Conservation (phyloP, 805 yeast species). For the Cyberlindnera amylophila region DNA sequence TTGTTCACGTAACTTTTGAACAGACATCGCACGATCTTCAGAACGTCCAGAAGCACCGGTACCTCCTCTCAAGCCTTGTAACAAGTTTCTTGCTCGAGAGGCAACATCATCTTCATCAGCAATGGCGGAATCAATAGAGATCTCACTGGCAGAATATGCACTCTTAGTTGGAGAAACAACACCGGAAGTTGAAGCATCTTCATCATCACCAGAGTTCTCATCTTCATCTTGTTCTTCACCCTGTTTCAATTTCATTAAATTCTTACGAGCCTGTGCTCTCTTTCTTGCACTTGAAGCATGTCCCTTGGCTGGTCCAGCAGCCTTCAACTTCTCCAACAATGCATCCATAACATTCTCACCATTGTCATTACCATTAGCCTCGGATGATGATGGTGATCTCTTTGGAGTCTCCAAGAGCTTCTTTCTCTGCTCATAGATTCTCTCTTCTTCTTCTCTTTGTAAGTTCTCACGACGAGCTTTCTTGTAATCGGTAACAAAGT, state of each 20-base stretch:
- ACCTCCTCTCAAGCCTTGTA: slow-evolving; percentile 51
- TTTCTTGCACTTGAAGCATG: slow-evolving; percentile 80
- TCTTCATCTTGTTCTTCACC: slow-evolving; percentile 20
- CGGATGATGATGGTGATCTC: slow-evolving; percentile 28
- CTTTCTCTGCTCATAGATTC: slow-evolving; percentile 62
- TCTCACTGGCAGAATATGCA: not conserved
- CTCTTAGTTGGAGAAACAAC: slow-evolving; percentile 19
- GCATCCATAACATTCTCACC: slow-evolving; percentile 73
- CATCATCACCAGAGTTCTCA: slow-evolving; percentile 19
- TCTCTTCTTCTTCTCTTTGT: slow-evolving; percentile 63
- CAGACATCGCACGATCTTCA: slow-evolving; percentile 35
- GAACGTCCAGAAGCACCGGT: slow-evolving; percentile 21
- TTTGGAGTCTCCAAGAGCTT: slow-evolving; percentile 42
- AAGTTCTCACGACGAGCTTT: slow-evolving; percentile 63
- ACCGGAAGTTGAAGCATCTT: not conserved
- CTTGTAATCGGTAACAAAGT: slow-evolving; percentile 58
- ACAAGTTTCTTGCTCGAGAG: slow-evolving; percentile 57
- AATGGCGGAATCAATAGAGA: slow-evolving; percentile 10
- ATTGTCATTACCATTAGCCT: slow-evolving; percentile 31
- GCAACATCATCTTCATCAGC: slow-evolving; percentile 40
- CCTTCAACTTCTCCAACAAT: slow-evolving; percentile 78
- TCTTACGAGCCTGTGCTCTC: slow-evolving; percentile 70
- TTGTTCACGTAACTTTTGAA: slow-evolving; percentile 41
- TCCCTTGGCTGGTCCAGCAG: slow-evolving; percentile 74
- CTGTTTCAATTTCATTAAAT: slow-evolving; percentile 40